Evolutionary conservation across 108 stramenopile genomes (phyloP).

Genomic region (Seminavis robusta): DNA sequence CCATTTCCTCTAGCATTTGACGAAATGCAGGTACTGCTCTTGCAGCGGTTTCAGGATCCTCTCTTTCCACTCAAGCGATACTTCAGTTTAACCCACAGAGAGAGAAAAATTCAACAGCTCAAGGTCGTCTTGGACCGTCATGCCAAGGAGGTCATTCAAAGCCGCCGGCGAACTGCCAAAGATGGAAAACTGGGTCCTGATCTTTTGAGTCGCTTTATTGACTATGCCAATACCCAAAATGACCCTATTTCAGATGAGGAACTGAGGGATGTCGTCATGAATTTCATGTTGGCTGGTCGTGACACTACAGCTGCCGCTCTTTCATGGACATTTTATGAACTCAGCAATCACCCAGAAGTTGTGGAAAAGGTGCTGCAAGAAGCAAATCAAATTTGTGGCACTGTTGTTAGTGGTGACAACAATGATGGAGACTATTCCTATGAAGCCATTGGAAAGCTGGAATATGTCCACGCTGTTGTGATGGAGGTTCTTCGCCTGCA

Average conservation of each 20-base stretch:
- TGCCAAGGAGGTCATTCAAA: too few species aligned
- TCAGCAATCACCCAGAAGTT: constrained; percentile 29
- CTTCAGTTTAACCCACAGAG: too few species aligned
- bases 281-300: constrained; percentile 47
- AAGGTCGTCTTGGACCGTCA: too few species aligned
- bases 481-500: constrained; percentile 44
- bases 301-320: constrained; percentile 85
- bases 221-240: too few species aligned
- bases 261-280: constrained; percentile 58
- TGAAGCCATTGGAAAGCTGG: too few species aligned
- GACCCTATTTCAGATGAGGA: too few species aligned
- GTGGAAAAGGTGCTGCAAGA: constrained; percentile 29
- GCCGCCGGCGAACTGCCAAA: too few species aligned
- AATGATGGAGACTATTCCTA: constrained; percentile 1
- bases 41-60: constrained; percentile 26
- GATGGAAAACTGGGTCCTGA: too few species aligned
- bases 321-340: constrained; percentile 85
- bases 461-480: constrained; percentile 30
- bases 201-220: too few species aligned
- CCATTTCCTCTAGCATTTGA: constrained; percentile 43
- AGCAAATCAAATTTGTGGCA: constrained; percentile 10
- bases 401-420: too few species aligned
- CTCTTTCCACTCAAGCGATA: constrained; percentile 15
- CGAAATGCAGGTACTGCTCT: constrained; percentile 7
- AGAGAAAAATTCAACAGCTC: too few species aligned